These are phyloP conservation scores for Setaria viridis DNA, from an alignment of 202 grass and related monocot genomes.

Conservation along the genomic window DNA sequence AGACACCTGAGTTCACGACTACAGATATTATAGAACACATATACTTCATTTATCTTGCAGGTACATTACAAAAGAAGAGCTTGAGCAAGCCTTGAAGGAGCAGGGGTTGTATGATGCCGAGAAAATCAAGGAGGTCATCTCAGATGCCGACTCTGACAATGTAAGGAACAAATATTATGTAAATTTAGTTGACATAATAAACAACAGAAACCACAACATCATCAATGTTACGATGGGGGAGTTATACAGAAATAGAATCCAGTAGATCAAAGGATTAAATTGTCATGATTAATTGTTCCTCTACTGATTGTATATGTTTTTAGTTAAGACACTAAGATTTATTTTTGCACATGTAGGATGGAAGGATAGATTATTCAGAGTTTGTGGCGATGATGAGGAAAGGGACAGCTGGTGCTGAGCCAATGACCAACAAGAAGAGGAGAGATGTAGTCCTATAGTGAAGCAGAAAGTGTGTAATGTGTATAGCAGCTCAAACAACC, in stretches of 20 bases:
- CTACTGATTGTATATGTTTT: neutral
- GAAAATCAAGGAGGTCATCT: conserved; percentile 78
- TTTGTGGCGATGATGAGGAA: conserved; percentile 86
- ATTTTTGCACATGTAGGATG: conserved; percentile 58
- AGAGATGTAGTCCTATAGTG: conserved; percentile 58
- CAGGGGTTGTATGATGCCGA: conserved; percentile 68
- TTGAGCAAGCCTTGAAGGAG: conserved; percentile 81
- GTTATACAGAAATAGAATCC: neutral
- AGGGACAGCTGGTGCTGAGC: conserved; percentile 59
- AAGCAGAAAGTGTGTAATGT: neutral
- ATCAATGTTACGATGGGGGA: too few species aligned
- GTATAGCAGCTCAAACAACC: conserved; percentile 28
- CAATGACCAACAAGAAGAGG: conserved; percentile 69
- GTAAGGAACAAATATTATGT: conserved; percentile 50
- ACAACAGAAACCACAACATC: neutral
- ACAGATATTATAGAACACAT: neutral
- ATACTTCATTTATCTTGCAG: conserved; percentile 41
- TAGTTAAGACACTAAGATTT: neutral
- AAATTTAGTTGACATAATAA: neutral
- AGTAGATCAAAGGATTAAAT: neutral
- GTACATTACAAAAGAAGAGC: conserved; percentile 85
- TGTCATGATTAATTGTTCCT: neutral
- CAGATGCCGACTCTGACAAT: conserved; percentile 78
- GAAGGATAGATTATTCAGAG: conserved; percentile 86
- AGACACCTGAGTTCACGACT: neutral